These are phyloP conservation scores for Chaetomium globosum DNA, from an alignment of 2,329 filamentous ascomycete species.

Conservation along the genomic window DNA sequence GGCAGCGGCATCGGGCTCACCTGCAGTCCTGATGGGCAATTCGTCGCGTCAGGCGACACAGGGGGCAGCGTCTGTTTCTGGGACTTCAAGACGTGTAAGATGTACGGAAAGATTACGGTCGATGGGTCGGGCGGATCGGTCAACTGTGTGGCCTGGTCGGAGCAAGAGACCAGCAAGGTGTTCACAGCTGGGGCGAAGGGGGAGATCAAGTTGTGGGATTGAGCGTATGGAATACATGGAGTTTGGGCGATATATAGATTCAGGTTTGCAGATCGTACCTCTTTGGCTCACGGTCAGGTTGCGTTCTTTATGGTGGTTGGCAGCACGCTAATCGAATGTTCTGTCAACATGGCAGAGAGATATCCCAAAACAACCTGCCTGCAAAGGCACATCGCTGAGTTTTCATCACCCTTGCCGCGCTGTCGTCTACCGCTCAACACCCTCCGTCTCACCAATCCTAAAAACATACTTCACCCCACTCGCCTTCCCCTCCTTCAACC, in stretches of 20 bases:
- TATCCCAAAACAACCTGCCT: not conserved
- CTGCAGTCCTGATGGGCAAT: slow-evolving; percentile 88
- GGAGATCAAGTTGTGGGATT: slow-evolving; percentile 92
- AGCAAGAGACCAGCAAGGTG: slow-evolving; percentile 95
- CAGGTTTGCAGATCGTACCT: not conserved
- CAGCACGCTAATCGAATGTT: not conserved
- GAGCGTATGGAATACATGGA: slow-evolving; percentile 33
- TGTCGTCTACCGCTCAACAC: slow-evolving; percentile 23
- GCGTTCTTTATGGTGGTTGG: not conserved
- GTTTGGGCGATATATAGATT: slow-evolving; percentile 7
- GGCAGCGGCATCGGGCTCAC: slow-evolving; percentile 90
- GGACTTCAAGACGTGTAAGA: slow-evolving; percentile 99
- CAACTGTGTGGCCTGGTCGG: slow-evolving; percentile 91
- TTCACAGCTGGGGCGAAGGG: slow-evolving; percentile 89
- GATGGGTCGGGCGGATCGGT: slow-evolving; percentile 79
- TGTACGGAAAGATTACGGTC: slow-evolving; percentile 94
- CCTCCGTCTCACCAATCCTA: slow-evolving; percentile 43
- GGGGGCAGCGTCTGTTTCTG: slow-evolving; percentile 92
- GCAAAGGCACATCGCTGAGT: not conserved
- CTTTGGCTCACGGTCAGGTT: not conserved
- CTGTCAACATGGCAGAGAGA: not conserved
- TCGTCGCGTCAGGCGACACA: slow-evolving; percentile 82
- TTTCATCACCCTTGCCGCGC: not conserved
- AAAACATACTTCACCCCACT: slow-evolving; percentile 68
- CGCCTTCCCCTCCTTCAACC: slow-evolving; percentile 62